These are phyloP conservation scores for Nothomitra cinnamomea DNA, from an alignment of 2,329 filamentous ascomycete genomes.

Conservation along the genomic window DNA sequence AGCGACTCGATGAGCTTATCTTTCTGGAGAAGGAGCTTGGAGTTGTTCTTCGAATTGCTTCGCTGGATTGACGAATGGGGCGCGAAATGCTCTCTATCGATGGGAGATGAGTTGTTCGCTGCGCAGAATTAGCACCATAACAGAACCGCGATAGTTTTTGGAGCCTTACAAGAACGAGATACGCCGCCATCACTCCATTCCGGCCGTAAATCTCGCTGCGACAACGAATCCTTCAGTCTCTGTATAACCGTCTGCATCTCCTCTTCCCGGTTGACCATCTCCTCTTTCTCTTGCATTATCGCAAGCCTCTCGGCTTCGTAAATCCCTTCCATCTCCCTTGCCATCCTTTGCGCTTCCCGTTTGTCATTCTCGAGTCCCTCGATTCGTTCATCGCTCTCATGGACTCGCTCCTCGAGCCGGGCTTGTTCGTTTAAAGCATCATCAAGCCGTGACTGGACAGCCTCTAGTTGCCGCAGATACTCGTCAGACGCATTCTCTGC, in stretches of 20 bases:
- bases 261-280: constrained; percentile 67
- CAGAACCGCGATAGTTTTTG: neutral
- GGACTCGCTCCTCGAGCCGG: constrained; percentile 71
- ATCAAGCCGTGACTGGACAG: constrained; percentile 72
- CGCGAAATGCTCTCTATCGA: constrained; percentile 67
- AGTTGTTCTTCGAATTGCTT: constrained; percentile 78
- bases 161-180: constrained; percentile 30
- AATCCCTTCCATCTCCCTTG: constrained; percentile 79
- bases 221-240: constrained; percentile 74
- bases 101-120: constrained; percentile 39
- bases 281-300: constrained; percentile 82
- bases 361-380: constrained; percentile 72
- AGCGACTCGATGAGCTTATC: constrained; percentile 91
- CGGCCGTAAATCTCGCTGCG: constrained; percentile 46
- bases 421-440: constrained; percentile 70
- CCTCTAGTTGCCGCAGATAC: constrained; percentile 67
- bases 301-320: constrained; percentile 81
- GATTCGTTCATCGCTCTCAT: constrained; percentile 72
- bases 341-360: constrained; percentile 64
- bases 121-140: constrained; percentile 5
- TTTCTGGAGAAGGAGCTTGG: constrained; percentile 81
- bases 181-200: constrained; percentile 19
- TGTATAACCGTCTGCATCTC: constrained; percentile 85
- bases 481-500: constrained; percentile 65
- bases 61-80: constrained; percentile 70